Percentiles rank a stretch among this genome's conserved stretches.
These are phyloP conservation scores for Fusarium sp. DNA, from an alignment of 2,329 filamentous ascomycete genomes.

Conservation along the genomic window DNA sequence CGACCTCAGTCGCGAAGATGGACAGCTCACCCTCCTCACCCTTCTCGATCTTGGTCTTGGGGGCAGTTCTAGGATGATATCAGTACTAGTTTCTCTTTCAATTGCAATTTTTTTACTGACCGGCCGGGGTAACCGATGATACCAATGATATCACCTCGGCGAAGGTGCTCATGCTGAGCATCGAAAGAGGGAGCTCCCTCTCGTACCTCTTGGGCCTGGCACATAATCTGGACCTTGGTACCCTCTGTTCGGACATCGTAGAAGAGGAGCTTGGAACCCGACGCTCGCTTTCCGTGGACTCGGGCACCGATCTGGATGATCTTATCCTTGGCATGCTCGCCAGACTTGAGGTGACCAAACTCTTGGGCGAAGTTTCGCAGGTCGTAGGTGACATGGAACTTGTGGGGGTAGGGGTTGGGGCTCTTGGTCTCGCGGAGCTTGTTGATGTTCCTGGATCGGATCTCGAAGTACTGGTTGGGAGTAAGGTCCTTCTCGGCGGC, in stretches of 20 bases:
- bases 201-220: conserved; percentile 84
- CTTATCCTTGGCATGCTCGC: conserved; percentile 84
- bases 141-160: conserved; percentile 93
- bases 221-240: conserved; percentile 89
- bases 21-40: conserved; percentile 86
- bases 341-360: conserved; percentile 87
- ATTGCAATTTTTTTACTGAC: conserved; percentile 31
- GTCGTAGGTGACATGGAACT: conserved; percentile 87
- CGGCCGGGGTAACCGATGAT: conserved; percentile 51
- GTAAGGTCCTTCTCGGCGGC: conserved; percentile 70
- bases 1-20: conserved; percentile 90
- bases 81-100: conserved; percentile 17
- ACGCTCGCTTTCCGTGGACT: conserved; percentile 89
- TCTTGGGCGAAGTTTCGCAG: conserved; percentile 84
- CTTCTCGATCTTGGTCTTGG: conserved; percentile 88
- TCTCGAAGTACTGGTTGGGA: conserved; percentile 89
- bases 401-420: conserved; percentile 82
- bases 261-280: conserved; percentile 89
- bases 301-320: conserved; percentile 84
- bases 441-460: conserved; percentile 83
- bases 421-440: conserved; percentile 59
- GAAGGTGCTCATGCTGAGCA: conserved; percentile 89
- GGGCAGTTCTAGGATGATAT: conserved; percentile 75
- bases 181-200: conserved; percentile 79
- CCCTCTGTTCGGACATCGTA: conserved; percentile 76